Conservation (phyloP, 1,139 yeast genomes). For the Pichia cactophila region DNA sequence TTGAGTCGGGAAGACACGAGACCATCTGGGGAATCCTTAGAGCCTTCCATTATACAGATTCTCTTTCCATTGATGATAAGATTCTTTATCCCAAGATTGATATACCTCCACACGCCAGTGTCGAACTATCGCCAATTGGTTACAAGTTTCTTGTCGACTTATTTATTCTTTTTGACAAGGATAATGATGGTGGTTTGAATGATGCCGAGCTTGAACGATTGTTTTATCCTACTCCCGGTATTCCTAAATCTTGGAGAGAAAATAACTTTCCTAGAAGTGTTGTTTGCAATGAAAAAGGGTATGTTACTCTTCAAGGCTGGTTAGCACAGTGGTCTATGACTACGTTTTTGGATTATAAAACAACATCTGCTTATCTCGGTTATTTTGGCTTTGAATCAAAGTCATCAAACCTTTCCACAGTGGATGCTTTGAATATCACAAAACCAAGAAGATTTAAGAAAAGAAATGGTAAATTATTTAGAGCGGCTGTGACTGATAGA, state of each 20-base stretch:
- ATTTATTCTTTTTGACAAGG: constrained; percentile 79
- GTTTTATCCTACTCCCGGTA: constrained; percentile 86
- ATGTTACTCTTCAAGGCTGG: constrained; percentile 95
- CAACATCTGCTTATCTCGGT: constrained; percentile 81
- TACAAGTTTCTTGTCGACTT: constrained; percentile 86
- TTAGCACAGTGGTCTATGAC: constrained; percentile 97
- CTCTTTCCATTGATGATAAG: constrained; percentile 73
- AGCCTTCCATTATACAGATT: constrained; percentile 84
- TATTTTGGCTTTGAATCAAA: constrained; percentile 72
- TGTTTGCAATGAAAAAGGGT: constrained; percentile 82
- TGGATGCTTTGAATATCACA: constrained; percentile 66
- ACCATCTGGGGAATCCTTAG: constrained; percentile 93
- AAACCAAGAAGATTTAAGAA: constrained; percentile 65
- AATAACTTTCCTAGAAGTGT: constrained; percentile 80
- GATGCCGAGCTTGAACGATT: constrained; percentile 59
- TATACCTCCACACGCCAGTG: constrained; percentile 70
- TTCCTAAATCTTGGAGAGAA: constrained; percentile 80
- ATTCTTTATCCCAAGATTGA: constrained; percentile 73
- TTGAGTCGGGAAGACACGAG: constrained; percentile 89
- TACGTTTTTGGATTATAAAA: constrained; percentile 73
- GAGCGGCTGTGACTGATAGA: constrained; percentile 70
- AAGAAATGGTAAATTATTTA: constrained; percentile 53
- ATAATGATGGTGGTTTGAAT: constrained; percentile 90
- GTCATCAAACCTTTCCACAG: constrained; percentile 22
- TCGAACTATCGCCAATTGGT: constrained; percentile 90